A percentile compares a stretch with the other conserved stretches of the same genome.
Conservation (phyloP, 768 basidiomycete genomes). For the Amyloporia xantha region DNA sequence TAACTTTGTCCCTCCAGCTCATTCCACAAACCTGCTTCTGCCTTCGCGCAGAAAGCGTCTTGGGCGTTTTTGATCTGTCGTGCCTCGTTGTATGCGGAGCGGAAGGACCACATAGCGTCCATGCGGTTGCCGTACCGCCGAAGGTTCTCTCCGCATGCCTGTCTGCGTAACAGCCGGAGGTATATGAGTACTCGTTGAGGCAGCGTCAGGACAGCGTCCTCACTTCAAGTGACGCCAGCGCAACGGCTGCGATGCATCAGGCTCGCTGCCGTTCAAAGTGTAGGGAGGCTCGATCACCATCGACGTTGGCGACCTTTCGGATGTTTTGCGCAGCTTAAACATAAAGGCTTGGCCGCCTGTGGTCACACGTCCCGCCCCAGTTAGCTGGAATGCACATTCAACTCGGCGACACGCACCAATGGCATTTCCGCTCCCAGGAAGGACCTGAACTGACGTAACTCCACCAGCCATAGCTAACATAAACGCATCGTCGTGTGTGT, state of each 20-base stretch:
- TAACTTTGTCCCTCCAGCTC: conserved; percentile 37
- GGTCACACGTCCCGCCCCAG: conserved; percentile 2
- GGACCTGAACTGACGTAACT: conserved; percentile 75
- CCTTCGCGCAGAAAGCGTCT: conserved; percentile 64
- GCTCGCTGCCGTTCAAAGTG: conserved; percentile 42
- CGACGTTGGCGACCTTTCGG: conserved; percentile 66
- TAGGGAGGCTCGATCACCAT: conserved; percentile 85
- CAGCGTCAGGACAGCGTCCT: background rate
- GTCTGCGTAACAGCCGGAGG: conserved; percentile 19
- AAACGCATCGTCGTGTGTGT: conserved; percentile 78
- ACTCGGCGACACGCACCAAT: conserved; percentile 45
- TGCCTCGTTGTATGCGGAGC: conserved; percentile 75
- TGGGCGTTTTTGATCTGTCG: conserved; percentile 60
- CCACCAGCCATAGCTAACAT: conserved; percentile 77
- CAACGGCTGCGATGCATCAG: conserved; percentile 33
- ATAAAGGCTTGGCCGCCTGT: conserved; percentile 84
- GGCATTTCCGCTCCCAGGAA: conserved; percentile 72
- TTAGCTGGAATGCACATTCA: no score
- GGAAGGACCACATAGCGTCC: conserved; percentile 74
- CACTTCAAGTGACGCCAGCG: conserved; percentile 84
- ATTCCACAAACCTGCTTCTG: conserved; percentile 37
- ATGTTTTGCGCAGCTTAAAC: conserved; percentile 76
- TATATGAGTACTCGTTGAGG: background rate
- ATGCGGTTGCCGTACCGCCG: conserved; percentile 42
- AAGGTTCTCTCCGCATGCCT: conserved; percentile 37